Percentiles rank a stretch among this genome's conserved stretches.
phyloP scores from a whole-genome alignment of 2,329 filamentous ascomycete species.

The Colletotrichum lindemuthianum region DNA sequence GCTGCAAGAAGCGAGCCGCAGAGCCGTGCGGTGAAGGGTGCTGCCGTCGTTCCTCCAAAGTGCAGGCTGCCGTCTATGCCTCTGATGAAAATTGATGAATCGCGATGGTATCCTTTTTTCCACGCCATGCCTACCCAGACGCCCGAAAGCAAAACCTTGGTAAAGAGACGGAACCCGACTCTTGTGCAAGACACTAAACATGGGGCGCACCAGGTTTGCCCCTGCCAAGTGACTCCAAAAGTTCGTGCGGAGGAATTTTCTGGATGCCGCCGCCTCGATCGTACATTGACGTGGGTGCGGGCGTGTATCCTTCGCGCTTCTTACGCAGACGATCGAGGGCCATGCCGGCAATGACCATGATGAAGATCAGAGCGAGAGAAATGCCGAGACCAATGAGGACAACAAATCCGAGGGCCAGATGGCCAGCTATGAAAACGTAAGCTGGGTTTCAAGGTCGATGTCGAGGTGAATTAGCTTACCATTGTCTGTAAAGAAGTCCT shows the following conservation, averaged over 20 bases:
- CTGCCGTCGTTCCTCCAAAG: slow-evolving; percentile 15
- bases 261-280: slow-evolving; percentile 68
- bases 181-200: slow-evolving; percentile 50
- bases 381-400: slow-evolving; percentile 85
- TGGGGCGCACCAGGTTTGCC: slow-evolving; percentile 60
- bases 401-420: slow-evolving; percentile 78
- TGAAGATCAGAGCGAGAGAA: slow-evolving; percentile 78
- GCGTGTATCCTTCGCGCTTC: slow-evolving; percentile 81
- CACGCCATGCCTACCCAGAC: slow-evolving; percentile 47
- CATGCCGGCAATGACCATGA: slow-evolving; percentile 80
- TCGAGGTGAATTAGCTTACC: slow-evolving; percentile 58
- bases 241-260: slow-evolving; percentile 69
- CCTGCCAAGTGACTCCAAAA: slow-evolving; percentile 64
- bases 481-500: slow-evolving; percentile 75
- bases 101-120: slow-evolving; percentile 29
- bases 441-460: slow-evolving; percentile 33
- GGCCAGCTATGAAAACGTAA: slow-evolving; percentile 52
- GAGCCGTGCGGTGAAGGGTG: slow-evolving; percentile 5
- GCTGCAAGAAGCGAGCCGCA: not conserved
- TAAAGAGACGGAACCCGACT: slow-evolving; percentile 16
- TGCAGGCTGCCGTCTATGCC: slow-evolving; percentile 1
- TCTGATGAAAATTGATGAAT: slow-evolving; percentile 24
- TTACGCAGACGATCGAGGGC: slow-evolving; percentile 80
- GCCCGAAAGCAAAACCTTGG: slow-evolving; percentile 42
- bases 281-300: slow-evolving; percentile 75